These are phyloP conservation scores for Pistacia vera DNA, from an alignment of 345 rosid species.

Conservation along the genomic window DNA sequence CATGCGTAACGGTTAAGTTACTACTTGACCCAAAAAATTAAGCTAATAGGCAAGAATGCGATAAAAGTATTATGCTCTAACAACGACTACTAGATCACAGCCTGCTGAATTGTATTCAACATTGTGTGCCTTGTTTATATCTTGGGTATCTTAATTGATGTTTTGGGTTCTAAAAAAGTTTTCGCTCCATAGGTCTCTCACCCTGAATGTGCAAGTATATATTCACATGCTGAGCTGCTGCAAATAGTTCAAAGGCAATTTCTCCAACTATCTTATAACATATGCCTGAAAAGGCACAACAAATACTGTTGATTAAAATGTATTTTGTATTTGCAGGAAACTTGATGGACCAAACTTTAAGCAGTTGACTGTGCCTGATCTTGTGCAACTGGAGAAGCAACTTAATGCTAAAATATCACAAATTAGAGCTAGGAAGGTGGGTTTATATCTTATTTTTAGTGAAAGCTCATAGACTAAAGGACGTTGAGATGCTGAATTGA, in stretches of 20 bases:
- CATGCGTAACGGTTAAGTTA: too few relatives aligned
- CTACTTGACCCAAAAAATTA: too few relatives aligned
- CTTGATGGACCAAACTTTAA: slow-evolving; percentile 35
- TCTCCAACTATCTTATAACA: neutral
- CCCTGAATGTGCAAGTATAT: slow-evolving; percentile 16
- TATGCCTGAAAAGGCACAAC: neutral
- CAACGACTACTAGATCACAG: neutral
- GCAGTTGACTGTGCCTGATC: slow-evolving; percentile 30
- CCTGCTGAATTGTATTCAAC: neutral
- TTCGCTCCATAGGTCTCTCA: slow-evolving; percentile 24
- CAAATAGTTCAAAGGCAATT: slow-evolving; percentile 43
- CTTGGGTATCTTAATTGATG: neutral
- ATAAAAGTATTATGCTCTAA: neutral
- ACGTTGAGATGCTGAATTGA: neutral
- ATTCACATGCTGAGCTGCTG: slow-evolving; percentile 29
- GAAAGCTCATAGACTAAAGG: neutral
- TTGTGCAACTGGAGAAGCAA: slow-evolving; percentile 38
- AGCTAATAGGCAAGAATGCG: too few relatives aligned
- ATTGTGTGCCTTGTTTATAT: neutral
- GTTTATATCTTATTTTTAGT: neutral
- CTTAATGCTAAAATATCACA: slow-evolving; percentile 26
- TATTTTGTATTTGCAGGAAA: slow-evolving; percentile 28
- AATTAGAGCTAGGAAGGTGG: slow-evolving; percentile 46
- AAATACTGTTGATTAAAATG: neutral
- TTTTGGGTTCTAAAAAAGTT: neutral